A percentile compares a stretch with the other conserved stretches of the same genome.
Evolutionary conservation across 2,329 filamentous ascomycete species (phyloP).

Genomic region (Lasiodiplodia sp.): DNA sequence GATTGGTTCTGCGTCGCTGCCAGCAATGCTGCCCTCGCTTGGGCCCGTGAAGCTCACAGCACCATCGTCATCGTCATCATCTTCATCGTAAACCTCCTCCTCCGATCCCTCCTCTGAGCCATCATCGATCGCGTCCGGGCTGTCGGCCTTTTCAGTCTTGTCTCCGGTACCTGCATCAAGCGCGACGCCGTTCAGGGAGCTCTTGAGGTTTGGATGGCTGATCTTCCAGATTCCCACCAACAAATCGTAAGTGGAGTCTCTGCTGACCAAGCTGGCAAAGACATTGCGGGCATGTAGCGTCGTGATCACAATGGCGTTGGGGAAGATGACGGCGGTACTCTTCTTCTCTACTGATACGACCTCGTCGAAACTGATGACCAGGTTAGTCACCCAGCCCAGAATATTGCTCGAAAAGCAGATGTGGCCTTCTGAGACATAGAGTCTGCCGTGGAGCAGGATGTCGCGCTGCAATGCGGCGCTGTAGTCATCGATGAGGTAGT

Average conservation of each 20-base stretch:
- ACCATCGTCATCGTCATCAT: slow-evolving; percentile 75
- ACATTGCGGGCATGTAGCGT: slow-evolving; percentile 94
- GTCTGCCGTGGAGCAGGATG: slow-evolving; percentile 88
- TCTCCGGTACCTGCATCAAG: slow-evolving; percentile 83
- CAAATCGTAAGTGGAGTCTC: slow-evolving; percentile 95
- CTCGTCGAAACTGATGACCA: slow-evolving; percentile 98
- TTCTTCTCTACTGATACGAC: slow-evolving; percentile 97
- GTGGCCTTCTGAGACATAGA: slow-evolving; percentile 97
- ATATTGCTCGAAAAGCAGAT: slow-evolving; percentile 99
- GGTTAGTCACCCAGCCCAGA: slow-evolving; percentile 94
- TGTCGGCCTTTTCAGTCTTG: slow-evolving; percentile 84
- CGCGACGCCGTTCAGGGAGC: slow-evolving; percentile 86
- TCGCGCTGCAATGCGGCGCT: slow-evolving; percentile 95
- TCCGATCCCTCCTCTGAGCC: slow-evolving; percentile 70
- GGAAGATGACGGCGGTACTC: slow-evolving; percentile 92
- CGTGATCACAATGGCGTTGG: slow-evolving; percentile 96
- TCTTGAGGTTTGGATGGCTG: slow-evolving; percentile 89
- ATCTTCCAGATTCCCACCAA: slow-evolving; percentile 99
- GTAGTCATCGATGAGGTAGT: slow-evolving; percentile 98
- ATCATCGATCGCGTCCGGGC: slow-evolving; percentile 46
- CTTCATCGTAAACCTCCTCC: slow-evolving; percentile 80
- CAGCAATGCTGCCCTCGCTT: slow-evolving; percentile 60
- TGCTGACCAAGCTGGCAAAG: slow-evolving; percentile 92
- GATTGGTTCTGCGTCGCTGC: slow-evolving; percentile 58
- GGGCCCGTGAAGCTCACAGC: slow-evolving; percentile 69